phyloP scores from a whole-genome alignment of 1,284 basidiomycete genomes.

The Paramarasmius palmivorus region DNA sequence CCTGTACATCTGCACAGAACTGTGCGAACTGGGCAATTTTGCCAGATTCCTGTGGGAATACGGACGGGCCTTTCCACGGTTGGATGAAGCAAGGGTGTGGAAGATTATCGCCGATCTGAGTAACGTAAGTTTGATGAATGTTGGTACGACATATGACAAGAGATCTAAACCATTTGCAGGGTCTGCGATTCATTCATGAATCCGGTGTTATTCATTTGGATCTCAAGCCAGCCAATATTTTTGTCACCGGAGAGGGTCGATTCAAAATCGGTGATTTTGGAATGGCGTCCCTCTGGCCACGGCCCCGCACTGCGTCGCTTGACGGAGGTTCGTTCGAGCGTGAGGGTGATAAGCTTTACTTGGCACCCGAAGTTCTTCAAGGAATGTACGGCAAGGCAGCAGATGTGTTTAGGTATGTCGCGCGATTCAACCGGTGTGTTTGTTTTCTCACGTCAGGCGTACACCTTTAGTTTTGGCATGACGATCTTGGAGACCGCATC shows the following conservation, averaged over 20 bases:
- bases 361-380: slow-evolving; percentile 96
- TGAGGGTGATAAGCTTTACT: slow-evolving; percentile 96
- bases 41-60: slow-evolving; percentile 93
- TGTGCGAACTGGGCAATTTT: slow-evolving; percentile 92
- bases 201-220: slow-evolving; percentile 94
- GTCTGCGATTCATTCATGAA: slow-evolving; percentile 88
- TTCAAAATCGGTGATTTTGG: slow-evolving; percentile 99
- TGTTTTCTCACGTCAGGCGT: slow-evolving; percentile 39
- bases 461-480: slow-evolving; percentile 78
- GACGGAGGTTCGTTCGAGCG: slow-evolving; percentile 67
- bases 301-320: slow-evolving; percentile 38
- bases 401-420: slow-evolving; percentile 90
- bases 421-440: slow-evolving; percentile 29
- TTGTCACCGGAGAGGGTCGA: slow-evolving; percentile 86
- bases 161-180: slow-evolving; percentile 45
- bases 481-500: slow-evolving; percentile 93
- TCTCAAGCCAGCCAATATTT: slow-evolving; percentile 97
- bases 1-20: slow-evolving; percentile 92
- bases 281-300: slow-evolving; percentile 88
- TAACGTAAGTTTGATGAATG: slow-evolving; percentile 59
- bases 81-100: slow-evolving; percentile 96
- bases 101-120: slow-evolving; percentile 93
- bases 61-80: slow-evolving; percentile 78
- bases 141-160: slow-evolving; percentile 21
- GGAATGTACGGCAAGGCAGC: slow-evolving; percentile 92